Evolutionary conservation across 805 yeast genomes (phyloP), one percentile per base, ranked within the genome.

Genomic region (Saccharomyces paradoxus): DNA sequence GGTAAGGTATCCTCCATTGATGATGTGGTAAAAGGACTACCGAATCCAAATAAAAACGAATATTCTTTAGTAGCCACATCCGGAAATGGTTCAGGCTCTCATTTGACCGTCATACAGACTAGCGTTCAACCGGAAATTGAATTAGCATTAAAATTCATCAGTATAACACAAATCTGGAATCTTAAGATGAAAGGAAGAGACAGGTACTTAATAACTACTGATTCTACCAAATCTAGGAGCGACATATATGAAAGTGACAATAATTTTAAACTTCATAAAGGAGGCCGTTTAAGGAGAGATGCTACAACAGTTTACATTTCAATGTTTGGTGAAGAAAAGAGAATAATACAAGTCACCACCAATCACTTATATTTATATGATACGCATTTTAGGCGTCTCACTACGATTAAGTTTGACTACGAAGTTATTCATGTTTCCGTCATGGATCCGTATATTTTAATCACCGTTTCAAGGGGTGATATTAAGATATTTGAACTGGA

Each of bases 151-250:
- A 83, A 81, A 56, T 87, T 87, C 63, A 84, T 85, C 22, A 86
- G 82, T 64, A 84, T 86, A 32, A 81, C 84, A 59, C 81, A 84
- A 60, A 77, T 87, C 62, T 90, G 96, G 96, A 86, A 87, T 46
- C 68, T 88, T 29, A 71, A 74, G 50, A 56, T 69, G 14, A 64
- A 68, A 48, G 70, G 72, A 50, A 74, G 75, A 31, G 82, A 82
- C 63, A 77, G 77, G 57, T 87, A 79, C 63, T 72, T 89, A 50
- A 77, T 89, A 22, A 86, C 95, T 0, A 86, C 95, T 0, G 91
- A 86, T 65, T 79, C 80, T 46, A 71, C 76, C 21, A 81, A 81
- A 56, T 76, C 76, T 50, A 84, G 82, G 58, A 82, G 89, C 24
- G 90, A 87, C 63, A 79, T 86, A 37, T 86, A 86, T 63, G 79